Evolutionary conservation across 169 alveolate genomes (phyloP).

Genomic region (Plasmodium gonderi): DNA sequence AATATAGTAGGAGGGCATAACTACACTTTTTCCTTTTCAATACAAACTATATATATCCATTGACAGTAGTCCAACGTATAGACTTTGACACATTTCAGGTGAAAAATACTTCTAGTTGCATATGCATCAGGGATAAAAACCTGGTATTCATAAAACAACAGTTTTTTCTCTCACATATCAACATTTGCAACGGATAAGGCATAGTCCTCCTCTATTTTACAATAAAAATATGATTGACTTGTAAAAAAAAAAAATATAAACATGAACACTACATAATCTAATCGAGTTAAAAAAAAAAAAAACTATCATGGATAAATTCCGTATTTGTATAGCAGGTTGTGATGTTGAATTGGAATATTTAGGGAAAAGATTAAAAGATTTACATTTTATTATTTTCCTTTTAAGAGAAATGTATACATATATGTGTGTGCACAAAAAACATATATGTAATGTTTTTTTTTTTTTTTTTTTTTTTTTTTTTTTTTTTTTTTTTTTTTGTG

Average conservation of each 20-base stretch:
- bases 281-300: background rate
- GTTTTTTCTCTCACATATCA: background rate
- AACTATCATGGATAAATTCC: background rate
- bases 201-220: too few species aligned
- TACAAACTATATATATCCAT: background rate
- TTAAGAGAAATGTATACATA: background rate
- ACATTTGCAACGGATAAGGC: background rate
- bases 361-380: background rate
- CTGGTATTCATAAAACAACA: background rate
- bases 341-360: background rate
- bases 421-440: background rate
- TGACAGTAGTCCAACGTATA: background rate
- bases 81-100: background rate
- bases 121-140: background rate
- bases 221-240: background rate
- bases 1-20: background rate
- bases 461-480: background rate
- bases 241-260: background rate
- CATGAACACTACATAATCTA: background rate
- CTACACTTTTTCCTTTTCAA: background rate
- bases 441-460: background rate
- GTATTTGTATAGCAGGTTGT: background rate
- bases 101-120: background rate
- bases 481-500: background rate
- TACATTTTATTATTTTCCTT: background rate